These are phyloP conservation scores for Ceratocystis albifundus DNA, from an alignment of 2,329 filamentous ascomycete species.

Conservation along the genomic window DNA sequence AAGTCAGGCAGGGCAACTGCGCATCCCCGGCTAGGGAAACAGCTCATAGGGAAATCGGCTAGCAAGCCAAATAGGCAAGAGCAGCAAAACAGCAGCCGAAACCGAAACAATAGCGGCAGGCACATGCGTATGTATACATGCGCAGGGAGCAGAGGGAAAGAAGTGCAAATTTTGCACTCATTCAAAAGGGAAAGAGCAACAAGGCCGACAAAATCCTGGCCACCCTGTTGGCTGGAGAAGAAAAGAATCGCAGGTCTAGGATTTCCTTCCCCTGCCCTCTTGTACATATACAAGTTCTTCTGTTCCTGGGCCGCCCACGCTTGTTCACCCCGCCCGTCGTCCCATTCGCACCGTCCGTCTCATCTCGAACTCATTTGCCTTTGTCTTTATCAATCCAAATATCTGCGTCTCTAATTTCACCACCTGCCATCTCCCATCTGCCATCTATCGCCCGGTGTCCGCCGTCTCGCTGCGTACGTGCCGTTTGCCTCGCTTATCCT, in stretches of 20 bases:
- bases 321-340: neutral
- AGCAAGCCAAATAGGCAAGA: too few relatives aligned
- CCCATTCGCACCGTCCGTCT: too few relatives aligned
- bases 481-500: too few relatives aligned
- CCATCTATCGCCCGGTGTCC: too few relatives aligned
- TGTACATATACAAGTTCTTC: neutral
- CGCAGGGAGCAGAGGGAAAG: neutral
- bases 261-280: neutral
- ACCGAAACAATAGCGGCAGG: neutral
- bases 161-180: neutral
- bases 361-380: too few relatives aligned
- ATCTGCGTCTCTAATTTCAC: neutral
- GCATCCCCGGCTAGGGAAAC: too few relatives aligned
- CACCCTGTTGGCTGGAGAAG: constrained; percentile 18
- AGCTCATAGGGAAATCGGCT: too few relatives aligned
- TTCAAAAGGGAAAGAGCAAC: neutral
- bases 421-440: neutral
- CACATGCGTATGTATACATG: neutral
- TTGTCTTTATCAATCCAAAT: neutral
- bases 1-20: too few relatives aligned
- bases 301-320: neutral
- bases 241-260: neutral
- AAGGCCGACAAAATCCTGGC: neutral
- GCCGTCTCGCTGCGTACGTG: too few relatives aligned
- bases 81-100: too few relatives aligned